These are phyloP conservation scores for Mucor circinelloides DNA, from an alignment of 371 early-diverging fungal genomes.

Conservation along the genomic window DNA sequence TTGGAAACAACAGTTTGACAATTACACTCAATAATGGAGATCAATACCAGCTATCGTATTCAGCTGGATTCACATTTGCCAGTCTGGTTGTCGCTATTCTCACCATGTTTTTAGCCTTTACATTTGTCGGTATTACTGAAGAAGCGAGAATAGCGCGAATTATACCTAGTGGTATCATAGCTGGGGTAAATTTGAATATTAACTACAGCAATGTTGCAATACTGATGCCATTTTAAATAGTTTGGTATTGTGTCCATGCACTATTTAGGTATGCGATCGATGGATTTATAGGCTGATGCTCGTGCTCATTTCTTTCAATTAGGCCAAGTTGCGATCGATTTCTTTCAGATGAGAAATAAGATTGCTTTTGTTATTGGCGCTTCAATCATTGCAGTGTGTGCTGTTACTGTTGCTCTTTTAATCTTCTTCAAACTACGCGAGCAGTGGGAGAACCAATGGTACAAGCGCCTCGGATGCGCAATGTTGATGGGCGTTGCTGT, in stretches of 20 bases:
- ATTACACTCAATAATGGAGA: constrained; percentile 5
- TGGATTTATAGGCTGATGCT: background rate
- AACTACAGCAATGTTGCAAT: background rate
- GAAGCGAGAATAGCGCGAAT: constrained; percentile 38
- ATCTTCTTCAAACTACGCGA: constrained; percentile 55
- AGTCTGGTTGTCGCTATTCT: constrained; percentile 44
- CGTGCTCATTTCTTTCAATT: background rate
- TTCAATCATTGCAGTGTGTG: constrained; percentile 38
- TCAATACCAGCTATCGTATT: constrained; percentile 38
- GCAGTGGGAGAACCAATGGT: constrained; percentile 51
- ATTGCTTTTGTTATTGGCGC: constrained; percentile 38
- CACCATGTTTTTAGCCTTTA: constrained; percentile 48
- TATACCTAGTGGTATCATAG: constrained; percentile 41
- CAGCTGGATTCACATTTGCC: constrained; percentile 43
- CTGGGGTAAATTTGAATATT: constrained; percentile 37
- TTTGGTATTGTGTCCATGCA: constrained; percentile 48
- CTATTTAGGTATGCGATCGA: constrained; percentile 40
- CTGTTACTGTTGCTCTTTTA: constrained; percentile 39
- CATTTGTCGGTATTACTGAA: constrained; percentile 48
- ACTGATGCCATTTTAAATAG: constrained; percentile 17
- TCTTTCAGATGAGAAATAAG: constrained; percentile 34
- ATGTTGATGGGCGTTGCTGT: constrained; percentile 50
- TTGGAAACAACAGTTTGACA: constrained; percentile 48
- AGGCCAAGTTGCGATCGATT: constrained; percentile 53
- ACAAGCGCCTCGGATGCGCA: constrained; percentile 49